Base-by-base conservation (phyloP, 164 flowering plant genomes). In the Amborella trichopoda region DNA sequence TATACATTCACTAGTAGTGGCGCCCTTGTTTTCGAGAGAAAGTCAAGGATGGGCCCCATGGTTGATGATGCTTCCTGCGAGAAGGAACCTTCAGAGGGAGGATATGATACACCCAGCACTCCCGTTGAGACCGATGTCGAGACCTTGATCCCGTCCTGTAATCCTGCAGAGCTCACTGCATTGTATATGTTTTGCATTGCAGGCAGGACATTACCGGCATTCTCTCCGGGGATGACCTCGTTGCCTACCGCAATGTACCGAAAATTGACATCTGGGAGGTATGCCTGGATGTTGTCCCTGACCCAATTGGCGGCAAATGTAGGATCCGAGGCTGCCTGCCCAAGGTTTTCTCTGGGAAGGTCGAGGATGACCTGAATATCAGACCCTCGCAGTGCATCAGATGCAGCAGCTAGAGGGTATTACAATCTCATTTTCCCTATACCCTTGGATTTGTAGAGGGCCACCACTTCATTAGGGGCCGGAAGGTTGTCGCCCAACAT, bases 11-110 rank as follows among this genome's bases (percentile, higher is more conserved):
- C 26, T 51, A 73, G 26, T 1, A 73, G 63, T 0, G 73, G 68
- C 0, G 67, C 37, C 1, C 48, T 21, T 1, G 42, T 37, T 6
- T n/a, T 23, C 0, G 61, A 44, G 11, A 67, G 45, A 23, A 63
- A 61, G 6, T 12, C 3, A 5, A 61, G 25, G 3, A 71, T 52
- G 11, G 25, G 47, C 0, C 3, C 24, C 60, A 67, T 38, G 19
- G 1, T 26, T 0, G 16, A 6, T 5, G 5, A 1, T 0, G 54
- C 54, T 9, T 50, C 53, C 0, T 9, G 16, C 0, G 58, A 12
- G 52, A 77, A 77, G 2, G 23, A 43, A 13, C 65, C 66, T 0
- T 13, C 33, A 5, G 82, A 76, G 1, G 82, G 79, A 1, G 76
- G 64, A 26, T 5, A 65, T 0, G 71, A 63, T 1, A 36, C n/a